Percentiles rank a stretch among this genome's conserved stretches.
These are phyloP conservation scores for Naganishia kalamii DNA, from an alignment of 768 basidiomycete species.

Conservation along the genomic window DNA sequence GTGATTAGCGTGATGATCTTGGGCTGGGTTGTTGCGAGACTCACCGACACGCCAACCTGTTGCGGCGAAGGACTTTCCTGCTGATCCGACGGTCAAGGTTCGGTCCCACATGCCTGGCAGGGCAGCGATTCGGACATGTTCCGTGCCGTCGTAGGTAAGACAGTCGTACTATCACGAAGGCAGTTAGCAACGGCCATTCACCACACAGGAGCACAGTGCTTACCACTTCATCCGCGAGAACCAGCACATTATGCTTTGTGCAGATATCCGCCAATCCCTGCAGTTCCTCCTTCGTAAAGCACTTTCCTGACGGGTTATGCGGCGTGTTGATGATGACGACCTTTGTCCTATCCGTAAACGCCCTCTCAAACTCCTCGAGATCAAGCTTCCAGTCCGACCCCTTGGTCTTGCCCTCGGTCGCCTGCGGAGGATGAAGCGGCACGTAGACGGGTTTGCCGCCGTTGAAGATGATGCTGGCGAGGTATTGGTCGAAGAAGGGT, in stretches of 20 bases:
- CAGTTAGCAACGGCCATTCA: background rate
- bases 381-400: conserved; percentile 82
- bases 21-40: background rate
- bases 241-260: conserved; percentile 82
- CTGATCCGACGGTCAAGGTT: conserved; percentile 92
- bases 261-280: conserved; percentile 78
- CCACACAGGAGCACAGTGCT: conserved; percentile 37
- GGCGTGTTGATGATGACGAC: conserved; percentile 94
- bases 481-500: conserved; percentile 94
- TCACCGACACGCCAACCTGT: conserved; percentile 83
- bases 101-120: conserved; percentile 99
- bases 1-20: background rate
- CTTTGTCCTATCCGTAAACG: conserved; percentile 83
- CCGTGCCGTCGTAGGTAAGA: conserved; percentile 76
- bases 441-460: conserved; percentile 89
- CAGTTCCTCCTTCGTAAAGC: conserved; percentile 77
- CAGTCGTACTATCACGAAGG: conserved; percentile 70
- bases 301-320: conserved; percentile 97
- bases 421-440: conserved; percentile 78
- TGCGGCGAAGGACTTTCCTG: conserved; percentile 94
- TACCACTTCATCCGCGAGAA: conserved; percentile 96
- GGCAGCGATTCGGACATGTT: conserved; percentile 85
- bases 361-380: conserved; percentile 77
- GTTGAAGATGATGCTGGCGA: conserved; percentile 88
- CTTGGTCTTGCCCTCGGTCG: conserved; percentile 47